phyloP scores from a whole-genome alignment of 345 rosid genomes.

The Euphorbia pulcherrima region DNA sequence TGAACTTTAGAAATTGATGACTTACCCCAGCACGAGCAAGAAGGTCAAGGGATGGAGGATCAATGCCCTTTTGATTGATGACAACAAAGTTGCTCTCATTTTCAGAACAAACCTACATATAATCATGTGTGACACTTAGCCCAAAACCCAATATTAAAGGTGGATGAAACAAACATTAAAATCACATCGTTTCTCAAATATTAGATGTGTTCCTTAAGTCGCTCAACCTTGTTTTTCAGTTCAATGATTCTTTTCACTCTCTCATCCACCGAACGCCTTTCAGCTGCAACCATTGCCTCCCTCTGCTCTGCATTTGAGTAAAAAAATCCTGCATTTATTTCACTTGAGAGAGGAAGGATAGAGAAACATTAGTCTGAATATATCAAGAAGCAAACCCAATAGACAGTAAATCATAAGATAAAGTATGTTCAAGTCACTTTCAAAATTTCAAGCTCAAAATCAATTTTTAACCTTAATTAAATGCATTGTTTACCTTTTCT shows the following conservation, averaged over 20 bases:
- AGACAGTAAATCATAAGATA: background rate
- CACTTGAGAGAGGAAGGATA: conserved; percentile 41
- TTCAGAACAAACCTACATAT: conserved; percentile 76
- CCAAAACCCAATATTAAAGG: background rate
- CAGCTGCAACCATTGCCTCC: conserved; percentile 96
- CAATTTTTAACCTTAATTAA: background rate
- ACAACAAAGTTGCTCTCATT: conserved; percentile 75
- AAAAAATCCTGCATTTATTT: conserved; percentile 98
- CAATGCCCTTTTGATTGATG: conserved; percentile 96
- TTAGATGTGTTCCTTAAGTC: conserved; percentile 1
- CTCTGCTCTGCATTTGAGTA: conserved; percentile 97
- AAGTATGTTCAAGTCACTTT: background rate
- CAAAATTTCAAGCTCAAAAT: background rate
- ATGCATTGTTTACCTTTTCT: conserved; percentile 59
- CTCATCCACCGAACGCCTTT: conserved; percentile 84
- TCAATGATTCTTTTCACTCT: conserved; percentile 83
- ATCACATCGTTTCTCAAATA: background rate
- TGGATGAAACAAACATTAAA: conserved; percentile 1
- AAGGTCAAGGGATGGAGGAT: conserved; percentile 91
- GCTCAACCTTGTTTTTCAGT: conserved; percentile 67
- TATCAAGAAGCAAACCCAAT: background rate
- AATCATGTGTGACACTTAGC: conserved; percentile 16
- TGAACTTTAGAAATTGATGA: background rate
- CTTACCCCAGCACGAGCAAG: conserved; percentile 98
- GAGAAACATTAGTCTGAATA: conserved; percentile 33